phyloP scores from a whole-genome alignment of 768 basidiomycete species.

The Lactarius sanguifluus region DNA sequence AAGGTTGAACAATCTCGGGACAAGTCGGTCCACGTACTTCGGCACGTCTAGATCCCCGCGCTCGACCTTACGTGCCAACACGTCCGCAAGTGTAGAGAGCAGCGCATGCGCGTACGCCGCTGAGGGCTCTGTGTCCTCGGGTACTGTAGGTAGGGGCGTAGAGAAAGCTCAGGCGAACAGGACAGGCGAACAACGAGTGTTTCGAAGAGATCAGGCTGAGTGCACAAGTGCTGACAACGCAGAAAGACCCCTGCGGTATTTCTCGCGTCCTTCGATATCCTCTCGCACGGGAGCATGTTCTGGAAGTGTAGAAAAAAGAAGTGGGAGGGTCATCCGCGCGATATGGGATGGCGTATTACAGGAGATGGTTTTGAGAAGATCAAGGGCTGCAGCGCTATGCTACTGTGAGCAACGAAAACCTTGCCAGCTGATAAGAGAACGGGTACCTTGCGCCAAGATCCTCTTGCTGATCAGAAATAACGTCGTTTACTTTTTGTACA shows the following conservation, averaged over 20 bases:
- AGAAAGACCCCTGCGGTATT: conserved; percentile 65
- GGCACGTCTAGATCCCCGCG: conserved; percentile 63
- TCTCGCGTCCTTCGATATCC: conserved; percentile 54
- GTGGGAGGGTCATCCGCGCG: conserved; percentile 72
- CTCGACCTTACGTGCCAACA: conserved; percentile 52
- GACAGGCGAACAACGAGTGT: conserved; percentile 73
- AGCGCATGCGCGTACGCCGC: conserved; percentile 87
- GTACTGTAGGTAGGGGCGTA: conserved; percentile 42
- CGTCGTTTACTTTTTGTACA: conserved; percentile 71
- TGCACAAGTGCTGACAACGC: conserved; percentile 72
- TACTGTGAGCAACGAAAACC: not conserved
- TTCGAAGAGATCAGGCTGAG: conserved; percentile 78
- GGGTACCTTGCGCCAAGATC: conserved; percentile 50
- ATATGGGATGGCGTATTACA: conserved; percentile 60
- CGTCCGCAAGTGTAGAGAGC: conserved; percentile 64
- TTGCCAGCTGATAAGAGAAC: not conserved
- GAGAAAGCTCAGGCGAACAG: conserved; percentile 72
- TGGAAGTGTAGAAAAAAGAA: conserved; percentile 75
- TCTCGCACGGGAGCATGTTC: conserved; percentile 57
- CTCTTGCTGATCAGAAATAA: conserved; percentile 51
- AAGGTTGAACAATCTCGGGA: conserved; percentile 70
- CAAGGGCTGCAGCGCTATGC: conserved; percentile 57
- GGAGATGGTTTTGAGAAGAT: conserved; percentile 64
- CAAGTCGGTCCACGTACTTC: conserved; percentile 76
- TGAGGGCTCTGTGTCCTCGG: conserved; percentile 52